Evolutionary conservation across 192 early-diverging fungal species (phyloP), one percentile per base, ranked within the genome.

Genomic region (Helicostylum pulchrum): DNA sequence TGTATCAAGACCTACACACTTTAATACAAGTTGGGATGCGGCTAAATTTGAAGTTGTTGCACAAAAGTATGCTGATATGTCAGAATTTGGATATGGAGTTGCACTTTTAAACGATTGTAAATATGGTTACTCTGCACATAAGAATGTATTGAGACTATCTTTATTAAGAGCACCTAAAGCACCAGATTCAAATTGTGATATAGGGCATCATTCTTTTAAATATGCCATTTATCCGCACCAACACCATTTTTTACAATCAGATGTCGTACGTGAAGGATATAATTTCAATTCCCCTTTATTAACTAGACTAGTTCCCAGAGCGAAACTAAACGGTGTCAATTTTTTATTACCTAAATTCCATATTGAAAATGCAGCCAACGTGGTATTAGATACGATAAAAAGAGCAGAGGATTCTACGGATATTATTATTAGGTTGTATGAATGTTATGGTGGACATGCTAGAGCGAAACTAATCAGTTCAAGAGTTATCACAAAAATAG

Each of bases 41-140:
- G 91, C 92, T 5, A 90, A 93, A 62, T 99, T 99, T 65, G 96
- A 98, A 79, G 96, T 97, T 1, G 95, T 93, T 65, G 96, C 86
- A 0, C 97, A 99, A 80, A 94, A 95, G 62, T 99, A 91, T 80
- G 97, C 88, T 7, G 97, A 99, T 55, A 78, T 94, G n/a, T 95
- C 93, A 1, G 96, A 99, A 68, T 91, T 83, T 64, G 95, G 97
- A 0, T 97, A 92, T 74, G 97, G 97, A 32, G 90, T 97, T 8
- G 90, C 96, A 0, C 70, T 99, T 51, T 71, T 98, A 60, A 98
- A 95, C 69, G 96, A 99, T 74, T 87, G 92, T 85, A 99, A 99
- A 70, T 99, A 95, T 76, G 97, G 97, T 14, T 94, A 92, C 68
- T 81, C 94, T 4, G 88, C 88, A 26, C 85, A 92, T 62, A 88